Evolutionary conservation across 2,329 filamentous ascomycete genomes (phyloP), one percentile per base, ranked within the genome.

Genomic region (Pestalotiopsis sp.): DNA sequence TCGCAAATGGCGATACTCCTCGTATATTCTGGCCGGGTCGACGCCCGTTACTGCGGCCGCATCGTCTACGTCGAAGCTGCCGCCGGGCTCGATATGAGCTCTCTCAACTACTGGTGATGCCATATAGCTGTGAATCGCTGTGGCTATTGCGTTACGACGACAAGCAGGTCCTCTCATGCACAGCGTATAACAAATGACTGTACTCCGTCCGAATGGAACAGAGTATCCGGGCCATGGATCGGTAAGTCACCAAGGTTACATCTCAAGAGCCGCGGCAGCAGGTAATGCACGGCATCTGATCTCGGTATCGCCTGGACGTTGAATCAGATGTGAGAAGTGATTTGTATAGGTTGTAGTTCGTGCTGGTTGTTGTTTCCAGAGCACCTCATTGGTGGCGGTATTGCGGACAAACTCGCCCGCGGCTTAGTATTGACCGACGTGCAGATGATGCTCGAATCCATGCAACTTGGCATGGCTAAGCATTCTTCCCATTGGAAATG

Each of bases 1-100:
- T 12, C 70, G 71, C 27, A 74, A 69, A 27, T 69, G 59, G 45
- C 67, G 67, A 63, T 74, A 74, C 27, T 74, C 72, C 20, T 63
- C 61, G 57, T 73, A 70, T 11, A 74, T 73, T 57, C 68, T 61
- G 12, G 60, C 45, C 3, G 69, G 68, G 45, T 74, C 69, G 60
- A 73, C 66, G 67, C 71, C 72, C 49, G 70, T 56, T 9, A 73
- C 70, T 25, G 68, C 72, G 4, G 70, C 66, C 17, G 70, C 67
- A 7, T 68, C 66, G 52, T 73, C 70, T 20, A 73, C 73, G 45
- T 68, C 66, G 58, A 69, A 69, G 3, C 64, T 40, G 4, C 27
- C 36, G 27, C 27, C 36, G 4, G 57, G 11, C n/a, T 52, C 45
- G 14, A 1, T 20, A 5, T 6, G 45, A n/a, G 20, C 20, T 9